Conservation (phyloP, 345 rosid species). For the Eucalyptus marginata region DNA sequence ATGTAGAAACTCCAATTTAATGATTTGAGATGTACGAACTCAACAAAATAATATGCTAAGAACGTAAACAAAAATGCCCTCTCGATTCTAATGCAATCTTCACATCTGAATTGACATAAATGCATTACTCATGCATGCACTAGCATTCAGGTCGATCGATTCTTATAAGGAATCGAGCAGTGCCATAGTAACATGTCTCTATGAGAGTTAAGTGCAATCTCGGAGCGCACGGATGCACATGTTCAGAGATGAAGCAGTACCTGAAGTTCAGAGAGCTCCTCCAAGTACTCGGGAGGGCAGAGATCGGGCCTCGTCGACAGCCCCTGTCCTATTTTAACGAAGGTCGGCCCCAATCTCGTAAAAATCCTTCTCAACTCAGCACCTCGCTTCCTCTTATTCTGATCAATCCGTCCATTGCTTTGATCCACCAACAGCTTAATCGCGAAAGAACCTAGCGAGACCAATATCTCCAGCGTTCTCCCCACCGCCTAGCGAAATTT, state of each 20-base stretch:
- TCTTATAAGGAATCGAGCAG: not conserved
- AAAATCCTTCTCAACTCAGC: conserved; percentile 52
- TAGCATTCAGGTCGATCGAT: not conserved
- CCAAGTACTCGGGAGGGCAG: conserved; percentile 90
- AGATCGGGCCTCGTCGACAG: conserved; percentile 92
- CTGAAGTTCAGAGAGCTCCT: conserved; percentile 91
- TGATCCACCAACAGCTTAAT: conserved; percentile 56
- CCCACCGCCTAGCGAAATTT: conserved; percentile 30
- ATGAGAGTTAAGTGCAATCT: not conserved
- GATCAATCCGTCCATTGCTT: conserved; percentile 45
- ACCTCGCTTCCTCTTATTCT: conserved; percentile 67
- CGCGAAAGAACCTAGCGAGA: conserved; percentile 59
- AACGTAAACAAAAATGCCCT: not conserved
- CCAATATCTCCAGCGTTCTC: conserved; percentile 66
- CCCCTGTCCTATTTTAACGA: conserved; percentile 96
- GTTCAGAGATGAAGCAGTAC: conserved; percentile 8
- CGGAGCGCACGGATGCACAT: not conserved
- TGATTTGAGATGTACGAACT: not conserved
- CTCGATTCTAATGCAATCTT: not conserved
- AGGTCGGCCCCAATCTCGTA: conserved; percentile 87
- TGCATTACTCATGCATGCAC: not conserved
- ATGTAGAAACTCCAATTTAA: not conserved
- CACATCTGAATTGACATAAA: not conserved
- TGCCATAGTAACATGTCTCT: not conserved
- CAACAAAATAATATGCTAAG: not conserved